Conservation (phyloP, 139 green algal species). For the Microglena sp. region DNA sequence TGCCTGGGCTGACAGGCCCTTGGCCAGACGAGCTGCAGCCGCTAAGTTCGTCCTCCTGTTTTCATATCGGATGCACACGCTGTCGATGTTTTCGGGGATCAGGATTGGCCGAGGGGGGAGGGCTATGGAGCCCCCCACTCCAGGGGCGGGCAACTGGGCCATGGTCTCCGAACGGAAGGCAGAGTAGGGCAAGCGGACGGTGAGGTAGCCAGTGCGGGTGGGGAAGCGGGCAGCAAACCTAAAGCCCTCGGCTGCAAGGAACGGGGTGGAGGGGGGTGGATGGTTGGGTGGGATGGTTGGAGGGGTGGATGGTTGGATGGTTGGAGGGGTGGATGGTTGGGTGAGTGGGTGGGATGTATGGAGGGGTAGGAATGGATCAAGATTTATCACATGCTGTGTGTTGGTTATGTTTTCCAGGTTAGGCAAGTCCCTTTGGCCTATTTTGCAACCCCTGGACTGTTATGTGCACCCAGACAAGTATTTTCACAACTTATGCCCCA, state of each 20-base stretch:
- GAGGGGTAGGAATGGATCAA: too few species aligned
- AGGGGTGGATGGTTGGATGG: too few species aligned
- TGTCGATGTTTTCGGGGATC: neutral
- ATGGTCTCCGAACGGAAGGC: slow-evolving; percentile 63
- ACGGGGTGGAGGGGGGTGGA: neutral
- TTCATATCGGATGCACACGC: too few species aligned
- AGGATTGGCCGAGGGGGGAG: neutral
- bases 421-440: too few species aligned
- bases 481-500: too few species aligned
- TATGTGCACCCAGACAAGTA: too few species aligned
- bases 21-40: neutral
- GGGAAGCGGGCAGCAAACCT: slow-evolving; percentile 57
- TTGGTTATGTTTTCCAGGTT: too few species aligned
- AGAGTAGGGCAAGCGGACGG: slow-evolving; percentile 71
- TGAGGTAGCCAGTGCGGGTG: slow-evolving; percentile 48
- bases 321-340: too few species aligned
- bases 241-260: slow-evolving; percentile 18
- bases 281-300: neutral
- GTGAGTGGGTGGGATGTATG: too few species aligned
- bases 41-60: too few species aligned
- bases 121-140: slow-evolving; percentile 3
- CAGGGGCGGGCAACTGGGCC: slow-evolving; percentile 15
- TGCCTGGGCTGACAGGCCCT: neutral
- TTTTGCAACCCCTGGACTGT: too few species aligned
- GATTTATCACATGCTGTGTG: too few species aligned